A percentile compares a stretch with the other conserved stretches of the same genome.
phyloP scores from a whole-genome alignment of 495 filamentous ascomycete species.

The Barbatosphaeria neglecta region DNA sequence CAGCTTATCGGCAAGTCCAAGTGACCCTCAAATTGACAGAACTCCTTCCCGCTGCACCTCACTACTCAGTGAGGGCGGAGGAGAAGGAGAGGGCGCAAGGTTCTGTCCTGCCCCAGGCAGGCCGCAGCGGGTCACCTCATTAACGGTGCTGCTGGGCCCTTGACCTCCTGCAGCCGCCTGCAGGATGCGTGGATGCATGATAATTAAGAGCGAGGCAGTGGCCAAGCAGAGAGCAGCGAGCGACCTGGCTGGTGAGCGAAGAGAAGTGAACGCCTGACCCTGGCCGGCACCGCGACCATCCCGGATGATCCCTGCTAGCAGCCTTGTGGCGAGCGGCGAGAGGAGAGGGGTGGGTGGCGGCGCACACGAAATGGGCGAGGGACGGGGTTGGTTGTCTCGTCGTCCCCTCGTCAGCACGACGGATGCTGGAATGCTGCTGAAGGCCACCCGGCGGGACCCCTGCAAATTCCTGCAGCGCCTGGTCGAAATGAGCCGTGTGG shows the following conservation, averaged over 20 bases:
- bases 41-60: too few species aligned
- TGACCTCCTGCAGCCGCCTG: constrained; percentile 12
- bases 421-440: too few species aligned
- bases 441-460: background rate
- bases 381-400: background rate
- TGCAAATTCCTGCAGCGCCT: background rate
- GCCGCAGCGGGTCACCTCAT: constrained; percentile 10
- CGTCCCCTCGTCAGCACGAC: background rate
- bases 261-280: background rate
- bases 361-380: background rate
- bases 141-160: constrained; percentile 10
- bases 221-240: constrained; percentile 12
- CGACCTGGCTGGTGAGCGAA: too few species aligned
- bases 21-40: too few species aligned
- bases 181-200: constrained; percentile 9
- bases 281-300: background rate
- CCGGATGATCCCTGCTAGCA: background rate
- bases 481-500: background rate
- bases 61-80: too few species aligned
- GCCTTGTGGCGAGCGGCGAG: background rate
- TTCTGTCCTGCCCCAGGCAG: too few species aligned
- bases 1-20: too few species aligned
- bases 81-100: too few species aligned
- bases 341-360: too few species aligned
- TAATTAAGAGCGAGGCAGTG: constrained; percentile 15